phyloP scores from a whole-genome alignment of 2,329 filamentous ascomycete genomes.

The Colletotrichum lini region DNA sequence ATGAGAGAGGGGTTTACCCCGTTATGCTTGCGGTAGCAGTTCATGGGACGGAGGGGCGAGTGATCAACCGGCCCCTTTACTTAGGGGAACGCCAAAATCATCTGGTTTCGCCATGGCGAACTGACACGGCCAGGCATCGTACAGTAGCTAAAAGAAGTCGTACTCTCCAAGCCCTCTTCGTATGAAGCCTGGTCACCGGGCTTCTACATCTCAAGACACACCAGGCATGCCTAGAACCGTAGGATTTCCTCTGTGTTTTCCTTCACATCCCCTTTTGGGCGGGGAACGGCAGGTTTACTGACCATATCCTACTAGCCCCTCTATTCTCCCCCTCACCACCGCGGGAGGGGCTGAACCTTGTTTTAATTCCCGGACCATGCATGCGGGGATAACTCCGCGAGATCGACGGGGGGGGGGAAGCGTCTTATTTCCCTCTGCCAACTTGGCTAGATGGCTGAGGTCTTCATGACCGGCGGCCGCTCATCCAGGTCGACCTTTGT shows the following conservation, averaged over 20 bases:
- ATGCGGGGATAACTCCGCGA: slow-evolving; percentile 29
- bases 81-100: slow-evolving; percentile 11
- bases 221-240: slow-evolving; percentile 17
- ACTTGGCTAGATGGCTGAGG: slow-evolving; percentile 13
- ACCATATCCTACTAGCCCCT: slow-evolving; percentile 26
- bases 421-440: slow-evolving; percentile 24
- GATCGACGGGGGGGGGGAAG: slow-evolving; percentile 11
- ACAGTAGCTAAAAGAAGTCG: neutral
- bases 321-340: neutral
- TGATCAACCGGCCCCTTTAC: slow-evolving; percentile 31
- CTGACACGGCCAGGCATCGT: slow-evolving; percentile 16
- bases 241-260: slow-evolving; percentile 1
- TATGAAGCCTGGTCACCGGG: slow-evolving; percentile 14
- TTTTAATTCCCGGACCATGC: slow-evolving; percentile 36
- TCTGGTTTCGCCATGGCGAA: slow-evolving; percentile 3
- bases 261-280: slow-evolving; percentile 3
- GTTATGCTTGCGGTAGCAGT: neutral
- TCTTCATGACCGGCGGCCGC: neutral
- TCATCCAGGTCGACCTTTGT: slow-evolving; percentile 20
- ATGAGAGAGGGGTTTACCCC: neutral
- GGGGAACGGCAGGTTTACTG: slow-evolving; percentile 26
- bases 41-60: slow-evolving; percentile 21
- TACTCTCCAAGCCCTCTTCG: neutral
- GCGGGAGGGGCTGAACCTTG: slow-evolving; percentile 42
- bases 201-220: slow-evolving; percentile 10